A percentile compares a stretch with the other conserved stretches of the same genome.
These are phyloP conservation scores for Puya raimondii DNA, from an alignment of 176 grass and related monocot species.

Conservation along the genomic window DNA sequence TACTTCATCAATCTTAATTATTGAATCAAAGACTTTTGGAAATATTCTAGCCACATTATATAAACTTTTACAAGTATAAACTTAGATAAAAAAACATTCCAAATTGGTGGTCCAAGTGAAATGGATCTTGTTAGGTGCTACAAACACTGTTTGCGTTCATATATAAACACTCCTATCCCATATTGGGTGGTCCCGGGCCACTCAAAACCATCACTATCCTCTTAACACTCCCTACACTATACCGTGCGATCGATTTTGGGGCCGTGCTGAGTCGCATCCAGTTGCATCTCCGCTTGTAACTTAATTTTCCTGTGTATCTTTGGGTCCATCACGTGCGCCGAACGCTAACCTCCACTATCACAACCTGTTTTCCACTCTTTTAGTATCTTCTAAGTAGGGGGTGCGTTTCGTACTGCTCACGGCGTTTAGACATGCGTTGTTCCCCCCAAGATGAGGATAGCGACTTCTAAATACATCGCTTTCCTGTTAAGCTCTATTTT, in stretches of 20 bases:
- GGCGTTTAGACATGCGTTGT: not conserved
- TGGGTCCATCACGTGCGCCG: not conserved
- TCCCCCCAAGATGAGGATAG: not conserved
- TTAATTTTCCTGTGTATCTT: not conserved
- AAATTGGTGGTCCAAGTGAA: constrained; percentile 1
- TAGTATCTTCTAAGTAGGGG: not conserved
- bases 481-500: not conserved
- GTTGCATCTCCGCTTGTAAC: not conserved
- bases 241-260: too few relatives aligned
- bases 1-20: too few relatives aligned
- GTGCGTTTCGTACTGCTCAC: not conserved
- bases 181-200: not conserved
- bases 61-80: too few relatives aligned
- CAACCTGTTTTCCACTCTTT: not conserved
- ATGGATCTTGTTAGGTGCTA: not conserved
- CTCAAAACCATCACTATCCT: not conserved
- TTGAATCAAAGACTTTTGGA: too few relatives aligned
- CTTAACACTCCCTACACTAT: not conserved
- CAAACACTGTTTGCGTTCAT: not conserved
- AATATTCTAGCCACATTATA: too few relatives aligned
- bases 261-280: not conserved
- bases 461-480: not conserved
- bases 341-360: not conserved
- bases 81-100: not conserved
- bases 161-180: not conserved